phyloP scores from a whole-genome alignment of 768 basidiomycete genomes.

The Xanthoconium stramineum region DNA sequence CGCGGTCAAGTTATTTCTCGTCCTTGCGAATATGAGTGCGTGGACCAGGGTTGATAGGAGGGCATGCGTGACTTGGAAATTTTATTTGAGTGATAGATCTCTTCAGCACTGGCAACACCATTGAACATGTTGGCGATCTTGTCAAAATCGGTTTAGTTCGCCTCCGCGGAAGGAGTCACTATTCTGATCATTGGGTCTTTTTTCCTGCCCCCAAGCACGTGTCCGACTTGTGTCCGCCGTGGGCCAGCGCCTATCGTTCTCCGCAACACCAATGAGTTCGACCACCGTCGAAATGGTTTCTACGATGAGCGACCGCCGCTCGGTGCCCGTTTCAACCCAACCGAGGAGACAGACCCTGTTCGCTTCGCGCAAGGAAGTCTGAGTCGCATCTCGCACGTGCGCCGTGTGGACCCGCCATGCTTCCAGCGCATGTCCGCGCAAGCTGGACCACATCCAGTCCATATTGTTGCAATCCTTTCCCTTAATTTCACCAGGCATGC shows the following conservation, averaged over 20 bases:
- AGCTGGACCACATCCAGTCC: constrained; percentile 16
- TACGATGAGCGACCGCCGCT: not conserved
- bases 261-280: not conserved
- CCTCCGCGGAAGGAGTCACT: constrained; percentile 2
- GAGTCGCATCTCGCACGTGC: constrained; percentile 11
- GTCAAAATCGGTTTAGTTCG: not conserved
- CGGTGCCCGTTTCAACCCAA: not conserved
- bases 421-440: constrained; percentile 24
- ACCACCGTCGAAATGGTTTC: not conserved
- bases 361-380: not conserved
- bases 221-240: constrained; percentile 7
- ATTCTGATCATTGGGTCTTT: not conserved
- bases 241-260: not conserved
- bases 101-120: no score
- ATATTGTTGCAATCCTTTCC: constrained; percentile 18
- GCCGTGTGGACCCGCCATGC: constrained; percentile 18
- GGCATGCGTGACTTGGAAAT: not conserved
- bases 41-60: constrained; percentile 18
- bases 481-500: constrained; percentile 22
- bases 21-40: not conserved
- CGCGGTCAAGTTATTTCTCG: constrained; percentile 1
- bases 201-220: constrained; percentile 19
- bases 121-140: no score
- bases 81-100: not conserved
- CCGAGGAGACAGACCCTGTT: not conserved